These are phyloP conservation scores for Phialocephala sp. DNA, from an alignment of 2,329 filamentous ascomycete species.

Conservation along the genomic window DNA sequence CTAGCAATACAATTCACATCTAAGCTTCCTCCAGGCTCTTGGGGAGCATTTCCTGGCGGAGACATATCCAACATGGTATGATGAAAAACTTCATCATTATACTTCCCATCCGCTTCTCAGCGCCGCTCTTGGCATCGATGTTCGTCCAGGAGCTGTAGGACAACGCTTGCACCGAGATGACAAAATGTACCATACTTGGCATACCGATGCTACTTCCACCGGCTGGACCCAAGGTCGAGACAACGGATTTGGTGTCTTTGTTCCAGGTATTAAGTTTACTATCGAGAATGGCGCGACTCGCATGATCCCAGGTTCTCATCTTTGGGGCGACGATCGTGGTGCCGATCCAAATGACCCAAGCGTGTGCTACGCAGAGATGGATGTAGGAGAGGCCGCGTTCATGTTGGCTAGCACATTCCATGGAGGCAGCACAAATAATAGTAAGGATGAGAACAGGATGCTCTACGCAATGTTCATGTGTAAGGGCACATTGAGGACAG, in stretches of 20 bases:
- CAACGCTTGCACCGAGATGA: slow-evolving; percentile 29
- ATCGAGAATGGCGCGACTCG: slow-evolving; percentile 29
- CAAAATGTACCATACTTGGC: slow-evolving; percentile 30
- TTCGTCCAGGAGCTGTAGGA: slow-evolving; percentile 23
- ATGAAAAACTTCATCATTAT: slow-evolving; percentile 22
- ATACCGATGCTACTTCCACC: slow-evolving; percentile 23
- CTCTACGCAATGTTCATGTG: slow-evolving; percentile 29
- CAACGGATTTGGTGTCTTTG: slow-evolving; percentile 27
- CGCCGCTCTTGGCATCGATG: slow-evolving; percentile 27
- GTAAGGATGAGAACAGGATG: slow-evolving; percentile 24
- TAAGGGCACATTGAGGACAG: slow-evolving; percentile 26
- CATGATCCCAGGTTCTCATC: slow-evolving; percentile 31
- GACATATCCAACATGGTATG: slow-evolving; percentile 30
- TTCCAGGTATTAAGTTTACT: slow-evolving; percentile 27
- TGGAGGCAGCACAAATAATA: slow-evolving; percentile 27
- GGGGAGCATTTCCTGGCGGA: slow-evolving; percentile 27
- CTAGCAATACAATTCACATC: not conserved
- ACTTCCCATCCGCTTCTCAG: slow-evolving; percentile 27
- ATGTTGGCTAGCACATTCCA: slow-evolving; percentile 31
- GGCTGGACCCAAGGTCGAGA: slow-evolving; percentile 25
- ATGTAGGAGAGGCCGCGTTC: slow-evolving; percentile 29
- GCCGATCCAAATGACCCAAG: slow-evolving; percentile 22
- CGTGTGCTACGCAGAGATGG: slow-evolving; percentile 27
- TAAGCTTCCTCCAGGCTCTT: slow-evolving; percentile 14
- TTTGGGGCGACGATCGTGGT: slow-evolving; percentile 30